phyloP scores from a whole-genome alignment of 2,329 filamentous ascomycete species.

The Teratosphaeriaceae sp. region DNA sequence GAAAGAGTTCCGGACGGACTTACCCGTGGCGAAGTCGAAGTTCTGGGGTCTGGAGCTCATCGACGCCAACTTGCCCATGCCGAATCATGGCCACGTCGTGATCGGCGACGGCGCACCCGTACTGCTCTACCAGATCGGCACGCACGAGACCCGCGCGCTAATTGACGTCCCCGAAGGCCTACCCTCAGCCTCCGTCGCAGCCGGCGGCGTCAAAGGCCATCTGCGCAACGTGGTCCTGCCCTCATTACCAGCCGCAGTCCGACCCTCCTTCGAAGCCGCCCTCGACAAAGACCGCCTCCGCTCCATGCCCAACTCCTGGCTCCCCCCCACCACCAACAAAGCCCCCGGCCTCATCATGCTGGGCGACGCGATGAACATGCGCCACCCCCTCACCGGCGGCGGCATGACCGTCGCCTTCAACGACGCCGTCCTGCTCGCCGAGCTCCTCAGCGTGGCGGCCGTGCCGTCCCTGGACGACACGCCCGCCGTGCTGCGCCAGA shows the following conservation, averaged over 20 bases:
- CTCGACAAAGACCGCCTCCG: constrained; percentile 71
- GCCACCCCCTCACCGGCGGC: constrained; percentile 93
- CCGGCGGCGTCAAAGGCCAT: constrained; percentile 80
- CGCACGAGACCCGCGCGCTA: constrained; percentile 83
- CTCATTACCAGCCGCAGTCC: constrained; percentile 63
- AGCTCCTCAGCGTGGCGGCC: constrained; percentile 61
- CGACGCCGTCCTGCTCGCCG: constrained; percentile 72
- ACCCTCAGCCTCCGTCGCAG: constrained; percentile 63
- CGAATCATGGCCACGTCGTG: constrained; percentile 78
- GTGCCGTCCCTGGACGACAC: constrained; percentile 66
- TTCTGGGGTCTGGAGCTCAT: constrained; percentile 93
- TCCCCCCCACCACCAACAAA: constrained; percentile 70
- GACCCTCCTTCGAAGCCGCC: constrained; percentile 66
- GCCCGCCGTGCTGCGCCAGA: constrained; percentile 57
- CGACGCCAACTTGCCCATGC: constrained; percentile 70
- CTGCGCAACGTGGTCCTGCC: constrained; percentile 74
- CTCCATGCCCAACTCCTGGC: constrained; percentile 93
- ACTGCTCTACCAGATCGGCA: constrained; percentile 94
- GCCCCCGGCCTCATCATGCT: constrained; percentile 70
- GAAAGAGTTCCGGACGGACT: constrained; percentile 62
- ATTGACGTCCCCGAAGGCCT: constrained; percentile 79
- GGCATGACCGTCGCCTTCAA: constrained; percentile 98
- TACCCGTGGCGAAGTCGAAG: constrained; percentile 69
- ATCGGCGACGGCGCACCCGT: constrained; percentile 72
- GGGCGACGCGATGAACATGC: constrained; percentile 97